Conservation (phyloP, 208 protist genomes). For the Trypanosoma caninum region DNA sequence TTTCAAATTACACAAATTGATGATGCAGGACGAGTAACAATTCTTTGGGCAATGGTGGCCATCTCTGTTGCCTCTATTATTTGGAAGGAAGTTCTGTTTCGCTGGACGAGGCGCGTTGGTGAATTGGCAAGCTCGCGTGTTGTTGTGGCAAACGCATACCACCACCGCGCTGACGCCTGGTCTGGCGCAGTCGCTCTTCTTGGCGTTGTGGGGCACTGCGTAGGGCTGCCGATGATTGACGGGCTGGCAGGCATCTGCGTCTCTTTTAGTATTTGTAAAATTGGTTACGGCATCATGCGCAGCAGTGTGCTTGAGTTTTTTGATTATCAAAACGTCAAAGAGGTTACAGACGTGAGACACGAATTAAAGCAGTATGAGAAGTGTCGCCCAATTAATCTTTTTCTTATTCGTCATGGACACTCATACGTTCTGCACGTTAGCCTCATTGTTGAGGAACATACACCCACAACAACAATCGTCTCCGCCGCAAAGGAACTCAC, state of each 20-base stretch:
- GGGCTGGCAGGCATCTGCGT: constrained; percentile 75
- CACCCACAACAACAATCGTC: constrained; percentile 35
- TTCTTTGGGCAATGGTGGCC: constrained; percentile 83
- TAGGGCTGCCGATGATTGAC: constrained; percentile 74
- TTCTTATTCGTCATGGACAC: constrained; percentile 83
- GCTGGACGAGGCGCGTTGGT: constrained; percentile 73
- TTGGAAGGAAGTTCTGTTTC: constrained; percentile 79
- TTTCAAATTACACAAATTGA: constrained; percentile 63
- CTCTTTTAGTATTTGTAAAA: constrained; percentile 73
- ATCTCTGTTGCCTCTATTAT: constrained; percentile 65
- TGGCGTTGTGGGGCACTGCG: constrained; percentile 63
- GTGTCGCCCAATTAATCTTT: constrained; percentile 69
- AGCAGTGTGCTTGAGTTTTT: constrained; percentile 81
- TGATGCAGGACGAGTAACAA: constrained; percentile 41
- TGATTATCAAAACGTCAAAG: constrained; percentile 72
- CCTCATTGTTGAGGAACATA: constrained; percentile 45
- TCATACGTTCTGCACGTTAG: constrained; percentile 74
- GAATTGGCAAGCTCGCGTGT: constrained; percentile 72
- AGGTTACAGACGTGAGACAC: constrained; percentile 55
- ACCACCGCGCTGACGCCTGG: constrained; percentile 89
- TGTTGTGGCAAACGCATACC: constrained; percentile 86
- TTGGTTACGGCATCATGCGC: constrained; percentile 65
- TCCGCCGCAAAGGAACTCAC: constrained; percentile 46
- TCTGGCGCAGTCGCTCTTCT: constrained; percentile 78
- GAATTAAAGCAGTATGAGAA: constrained; percentile 55